Conservation (phyloP, 371 early-diverging fungal genomes). For the Nematocida sp. region DNA sequence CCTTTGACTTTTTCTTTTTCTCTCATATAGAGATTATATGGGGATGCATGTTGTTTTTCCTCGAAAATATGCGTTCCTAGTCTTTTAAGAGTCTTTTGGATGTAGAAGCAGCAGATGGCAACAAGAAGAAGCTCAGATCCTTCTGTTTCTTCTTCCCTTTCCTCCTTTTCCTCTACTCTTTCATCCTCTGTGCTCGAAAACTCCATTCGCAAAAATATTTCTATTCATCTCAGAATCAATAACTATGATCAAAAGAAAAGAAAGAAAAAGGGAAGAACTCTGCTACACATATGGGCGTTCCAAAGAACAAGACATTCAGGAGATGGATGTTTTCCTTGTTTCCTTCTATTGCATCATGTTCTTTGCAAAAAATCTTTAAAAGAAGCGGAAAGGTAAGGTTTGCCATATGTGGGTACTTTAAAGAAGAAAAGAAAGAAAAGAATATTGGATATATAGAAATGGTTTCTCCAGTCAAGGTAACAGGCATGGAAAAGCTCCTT, state of each 20-base stretch:
- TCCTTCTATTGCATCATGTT: no score
- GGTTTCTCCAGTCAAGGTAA: constrained; percentile 29
- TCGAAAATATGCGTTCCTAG: background rate
- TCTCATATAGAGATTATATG: constrained; percentile 35
- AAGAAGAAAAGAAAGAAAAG: background rate
- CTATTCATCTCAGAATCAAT: background rate
- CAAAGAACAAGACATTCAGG: constrained; percentile 42
- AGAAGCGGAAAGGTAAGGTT: constrained; percentile 16
- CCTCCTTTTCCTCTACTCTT: no score
- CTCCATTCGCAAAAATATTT: background rate
- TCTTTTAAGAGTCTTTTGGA: constrained; percentile 10
- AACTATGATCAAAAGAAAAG: background rate
- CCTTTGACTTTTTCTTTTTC: constrained; percentile 9
- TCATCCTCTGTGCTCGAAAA: constrained; percentile 40
- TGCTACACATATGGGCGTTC: background rate
- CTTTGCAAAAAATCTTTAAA: background rate
- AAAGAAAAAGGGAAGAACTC: background rate
- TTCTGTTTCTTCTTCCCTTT: background rate
- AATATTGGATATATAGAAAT: constrained; percentile 37
- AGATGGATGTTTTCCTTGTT: constrained; percentile 27
- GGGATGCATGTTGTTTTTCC: background rate
- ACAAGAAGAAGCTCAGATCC: background rate
- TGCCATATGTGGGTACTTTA: background rate
- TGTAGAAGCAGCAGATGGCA: background rate
- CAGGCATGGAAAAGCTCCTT: constrained; percentile 33